These are phyloP conservation scores for Musa troglodytarum DNA, from an alignment of 176 grass and related monocot genomes.

Conservation along the genomic window DNA sequence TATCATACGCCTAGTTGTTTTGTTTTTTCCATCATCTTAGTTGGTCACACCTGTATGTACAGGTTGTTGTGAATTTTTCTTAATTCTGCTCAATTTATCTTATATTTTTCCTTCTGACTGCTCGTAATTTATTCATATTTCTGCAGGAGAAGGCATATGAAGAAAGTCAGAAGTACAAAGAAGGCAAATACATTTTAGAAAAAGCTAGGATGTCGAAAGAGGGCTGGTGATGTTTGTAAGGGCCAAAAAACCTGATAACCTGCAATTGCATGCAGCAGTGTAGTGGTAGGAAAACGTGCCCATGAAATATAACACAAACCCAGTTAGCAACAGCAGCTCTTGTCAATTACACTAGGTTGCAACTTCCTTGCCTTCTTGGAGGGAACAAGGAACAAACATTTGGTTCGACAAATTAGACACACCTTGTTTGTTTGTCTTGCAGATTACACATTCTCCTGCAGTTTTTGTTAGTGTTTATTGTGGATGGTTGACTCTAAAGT, in stretches of 20 bases:
- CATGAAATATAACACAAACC: neutral
- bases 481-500: neutral
- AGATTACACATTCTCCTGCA: too few relatives aligned
- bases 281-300: neutral
- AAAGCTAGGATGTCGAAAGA: slow-evolving; percentile 49
- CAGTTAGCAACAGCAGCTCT: neutral
- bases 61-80: neutral
- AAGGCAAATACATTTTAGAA: slow-evolving; percentile 63
- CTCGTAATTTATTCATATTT: neutral
- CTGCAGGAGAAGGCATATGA: slow-evolving; percentile 66
- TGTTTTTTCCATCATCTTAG: too few relatives aligned
- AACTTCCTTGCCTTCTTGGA: neutral
- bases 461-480: neutral
- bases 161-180: slow-evolving; percentile 63
- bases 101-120: neutral
- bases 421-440: neutral
- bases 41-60: too few relatives aligned
- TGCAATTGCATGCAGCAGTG: slow-evolving; percentile 4
- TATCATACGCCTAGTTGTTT: too few relatives aligned
- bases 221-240: slow-evolving; percentile 22
- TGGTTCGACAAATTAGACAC: neutral
- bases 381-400: neutral
- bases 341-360: neutral
- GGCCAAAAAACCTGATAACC: neutral
- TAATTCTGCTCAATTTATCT: neutral